Conservation (phyloP, 2,329 filamentous ascomycete species). For the Lachnellula cervina region DNA sequence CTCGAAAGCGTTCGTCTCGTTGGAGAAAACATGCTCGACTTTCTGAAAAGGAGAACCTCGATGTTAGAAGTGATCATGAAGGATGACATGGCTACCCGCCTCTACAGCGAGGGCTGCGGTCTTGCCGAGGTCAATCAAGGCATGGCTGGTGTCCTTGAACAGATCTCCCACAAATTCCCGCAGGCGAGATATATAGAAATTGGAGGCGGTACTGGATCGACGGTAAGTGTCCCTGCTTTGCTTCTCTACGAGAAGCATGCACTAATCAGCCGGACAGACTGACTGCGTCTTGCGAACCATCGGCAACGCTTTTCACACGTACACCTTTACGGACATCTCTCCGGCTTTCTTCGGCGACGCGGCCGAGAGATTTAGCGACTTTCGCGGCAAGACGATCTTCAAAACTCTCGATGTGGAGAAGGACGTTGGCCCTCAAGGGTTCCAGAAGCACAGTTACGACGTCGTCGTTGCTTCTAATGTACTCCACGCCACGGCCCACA, state of each 20-base stretch:
- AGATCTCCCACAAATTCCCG: background rate
- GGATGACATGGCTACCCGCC: background rate
- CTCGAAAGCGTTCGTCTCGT: background rate
- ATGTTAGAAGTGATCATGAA: background rate
- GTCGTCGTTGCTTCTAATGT: constrained; percentile 35
- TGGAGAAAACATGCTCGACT: background rate
- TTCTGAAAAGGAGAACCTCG: background rate
- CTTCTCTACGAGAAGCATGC: too few relatives aligned
- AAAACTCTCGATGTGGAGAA: constrained; percentile 32
- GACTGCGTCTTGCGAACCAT: background rate
- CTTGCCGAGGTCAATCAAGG: background rate
- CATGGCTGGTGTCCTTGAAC: background rate
- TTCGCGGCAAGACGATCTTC: constrained; percentile 27
- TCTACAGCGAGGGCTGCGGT: background rate
- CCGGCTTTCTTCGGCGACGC: constrained; percentile 31
- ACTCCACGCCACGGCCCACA: constrained; percentile 34
- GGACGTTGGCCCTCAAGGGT: constrained; percentile 30
- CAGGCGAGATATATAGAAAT: too few relatives aligned
- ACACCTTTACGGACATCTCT: constrained; percentile 21
- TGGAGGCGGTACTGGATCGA: too few relatives aligned
- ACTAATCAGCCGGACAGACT: too few relatives aligned
- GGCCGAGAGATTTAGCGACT: constrained; percentile 28
- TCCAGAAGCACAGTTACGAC: constrained; percentile 30
- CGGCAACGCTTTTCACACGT: constrained; percentile 23
- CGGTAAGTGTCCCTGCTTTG: too few relatives aligned